Evolutionary conservation across 2,329 filamentous ascomycete genomes (phyloP).

Genomic region (Coniochaeta pulveracea): DNA sequence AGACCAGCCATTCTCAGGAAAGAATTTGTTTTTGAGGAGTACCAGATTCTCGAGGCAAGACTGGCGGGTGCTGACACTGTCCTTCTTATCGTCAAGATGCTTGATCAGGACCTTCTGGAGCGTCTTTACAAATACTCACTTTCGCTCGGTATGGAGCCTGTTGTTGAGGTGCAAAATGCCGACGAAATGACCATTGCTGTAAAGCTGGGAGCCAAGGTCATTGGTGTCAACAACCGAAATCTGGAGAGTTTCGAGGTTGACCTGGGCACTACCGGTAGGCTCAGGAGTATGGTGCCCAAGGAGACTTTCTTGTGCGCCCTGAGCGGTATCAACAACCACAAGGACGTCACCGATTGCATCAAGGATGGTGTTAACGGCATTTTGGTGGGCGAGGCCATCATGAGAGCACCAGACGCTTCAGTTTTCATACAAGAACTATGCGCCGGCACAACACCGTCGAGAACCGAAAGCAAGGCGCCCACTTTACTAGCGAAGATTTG

Average conservation of each 20-base stretch:
- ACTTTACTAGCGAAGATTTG: conserved; percentile 83
- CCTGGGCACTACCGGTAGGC: conserved; percentile 76
- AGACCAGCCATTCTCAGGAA: conserved; percentile 87
- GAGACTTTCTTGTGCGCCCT: conserved; percentile 85
- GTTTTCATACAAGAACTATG: conserved; percentile 79
- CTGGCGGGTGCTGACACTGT: conserved; percentile 91
- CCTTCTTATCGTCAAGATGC: conserved; percentile 96
- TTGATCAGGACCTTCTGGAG: conserved; percentile 62
- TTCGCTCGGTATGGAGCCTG: conserved; percentile 88
- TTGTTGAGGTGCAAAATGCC: conserved; percentile 91
- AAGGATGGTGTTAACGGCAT: conserved; percentile 86
- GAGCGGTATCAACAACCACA: conserved; percentile 81
- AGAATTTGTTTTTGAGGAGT: conserved; percentile 96
- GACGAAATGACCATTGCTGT: conserved; percentile 89
- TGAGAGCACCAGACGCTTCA: conserved; percentile 76
- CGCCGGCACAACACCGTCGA: conserved; percentile 35
- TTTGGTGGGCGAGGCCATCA: conserved; percentile 88
- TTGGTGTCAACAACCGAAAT: conserved; percentile 96
- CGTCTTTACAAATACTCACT: conserved; percentile 80
- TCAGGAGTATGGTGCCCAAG: conserved; percentile 77
- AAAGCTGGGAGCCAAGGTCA: conserved; percentile 75
- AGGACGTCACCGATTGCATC: conserved; percentile 81
- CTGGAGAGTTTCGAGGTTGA: conserved; percentile 96
- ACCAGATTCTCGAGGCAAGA: conserved; percentile 91
- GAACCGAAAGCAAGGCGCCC: conserved; percentile 22